Base-by-base conservation (phyloP, 1,284 basidiomycete species). In the Ceratobasidium sp. region DNA sequence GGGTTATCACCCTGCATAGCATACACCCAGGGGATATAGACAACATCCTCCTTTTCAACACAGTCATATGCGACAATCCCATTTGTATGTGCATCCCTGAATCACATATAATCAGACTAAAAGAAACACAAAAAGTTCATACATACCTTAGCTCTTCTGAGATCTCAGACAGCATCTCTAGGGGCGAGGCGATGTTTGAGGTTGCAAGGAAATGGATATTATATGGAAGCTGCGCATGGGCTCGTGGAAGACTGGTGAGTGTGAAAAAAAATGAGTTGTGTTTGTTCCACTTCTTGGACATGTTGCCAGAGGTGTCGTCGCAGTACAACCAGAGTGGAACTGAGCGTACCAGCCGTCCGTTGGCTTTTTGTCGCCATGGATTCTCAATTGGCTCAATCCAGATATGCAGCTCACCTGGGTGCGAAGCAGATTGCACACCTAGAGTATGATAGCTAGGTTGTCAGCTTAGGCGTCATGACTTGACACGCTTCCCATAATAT, bases 251-350 rank as follows among this genome's bases (percentile, higher is more conserved):
- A 4, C 85, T 84, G 28, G 83, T 83, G 2, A 82, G 75, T 2
- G 83, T 84, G 61, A 86, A 83, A 0, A 87, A 80, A 42, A 85
- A 84, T 1, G 82, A 83, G 73, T 87, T 87, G 78, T 88, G 87
- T 50, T 86, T 83, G 70, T 88, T 87, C 86, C 86, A 88, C 71
- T 86, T 85, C 79, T 87, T 87, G 0, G 86, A 87, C 0, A 82
- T 26, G 78, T 88, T 87, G 0, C 86, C 87, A 0, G 86, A 87
- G 0, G 85, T 87, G 77, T 88, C 86, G 65, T 87, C 86, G 65
- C 86, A 87, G 77, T 88, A 88, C 0, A 86, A 26, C 84, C 84
- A 87, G 0, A 87, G 77, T 0, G 85, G 84, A n/a, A 44, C 61
- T 0, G 40, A 64, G 9, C 61, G 61, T 44, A 64, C 38, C 17